These are phyloP conservation scores for Tilletiopsis washingtonensis DNA, from an alignment of 1,284 basidiomycete species.

Conservation along the genomic window DNA sequence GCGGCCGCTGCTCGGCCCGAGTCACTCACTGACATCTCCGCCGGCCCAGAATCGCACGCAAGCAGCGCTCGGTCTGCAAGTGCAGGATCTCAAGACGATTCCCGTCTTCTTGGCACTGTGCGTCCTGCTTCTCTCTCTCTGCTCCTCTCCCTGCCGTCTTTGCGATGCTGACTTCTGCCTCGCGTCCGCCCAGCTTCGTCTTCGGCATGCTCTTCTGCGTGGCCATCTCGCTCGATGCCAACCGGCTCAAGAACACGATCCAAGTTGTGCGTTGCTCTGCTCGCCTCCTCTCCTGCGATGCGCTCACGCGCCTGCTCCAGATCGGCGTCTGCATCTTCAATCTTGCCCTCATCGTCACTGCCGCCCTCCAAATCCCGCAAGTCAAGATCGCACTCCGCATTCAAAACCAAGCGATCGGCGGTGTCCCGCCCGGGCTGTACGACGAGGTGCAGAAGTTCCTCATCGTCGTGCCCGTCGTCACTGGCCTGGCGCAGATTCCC, in stretches of 20 bases:
- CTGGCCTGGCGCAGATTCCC: conserved; percentile 24
- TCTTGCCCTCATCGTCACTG: conserved; percentile 28
- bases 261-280: conserved; percentile 11
- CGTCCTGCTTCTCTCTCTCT: too few species aligned
- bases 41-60: too few species aligned
- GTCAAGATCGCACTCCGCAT: conserved; percentile 23
- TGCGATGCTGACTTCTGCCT: conserved; percentile 29
- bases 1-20: conserved; percentile 4
- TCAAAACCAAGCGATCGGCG: conserved; percentile 11
- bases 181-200: conserved; percentile 30
- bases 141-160: conserved; percentile 29
- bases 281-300: background rate
- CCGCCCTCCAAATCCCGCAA: conserved; percentile 31
- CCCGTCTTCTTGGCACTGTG: conserved; percentile 32
- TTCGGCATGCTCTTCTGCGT: conserved; percentile 34
- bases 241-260: conserved; percentile 36
- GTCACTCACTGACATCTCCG: conserved; percentile 4
- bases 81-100: conserved; percentile 36
- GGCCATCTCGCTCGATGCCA: conserved; percentile 30
- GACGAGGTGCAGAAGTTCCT: conserved; percentile 18
- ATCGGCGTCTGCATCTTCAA: conserved; percentile 38
- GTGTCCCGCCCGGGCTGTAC: conserved; percentile 23
- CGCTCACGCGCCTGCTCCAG: background rate
- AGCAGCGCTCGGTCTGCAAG: conserved; percentile 2
- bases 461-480: conserved; percentile 28